These are phyloP conservation scores for Sugiyamaella americana DNA, from an alignment of 805 yeast species.

Conservation along the genomic window DNA sequence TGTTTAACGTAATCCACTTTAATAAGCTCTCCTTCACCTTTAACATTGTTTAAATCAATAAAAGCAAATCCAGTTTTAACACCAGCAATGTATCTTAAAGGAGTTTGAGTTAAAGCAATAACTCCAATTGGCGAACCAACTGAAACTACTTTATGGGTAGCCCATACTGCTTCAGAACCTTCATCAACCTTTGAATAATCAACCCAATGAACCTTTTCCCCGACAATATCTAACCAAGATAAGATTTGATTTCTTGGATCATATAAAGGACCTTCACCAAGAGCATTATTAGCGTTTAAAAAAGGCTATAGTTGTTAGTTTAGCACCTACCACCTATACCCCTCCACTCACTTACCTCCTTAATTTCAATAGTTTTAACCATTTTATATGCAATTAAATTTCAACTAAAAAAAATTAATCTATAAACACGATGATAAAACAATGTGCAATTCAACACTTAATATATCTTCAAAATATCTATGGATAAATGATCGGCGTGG, in stretches of 20 bases:
- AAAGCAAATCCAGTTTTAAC: slow-evolving; percentile 58
- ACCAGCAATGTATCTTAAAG: slow-evolving; percentile 54
- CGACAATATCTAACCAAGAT: slow-evolving; percentile 31
- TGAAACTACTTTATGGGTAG: slow-evolving; percentile 33
- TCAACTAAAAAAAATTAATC: too few species aligned
- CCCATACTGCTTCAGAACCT: slow-evolving; percentile 28
- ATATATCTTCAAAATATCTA: too few species aligned
- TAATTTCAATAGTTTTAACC: slow-evolving; percentile 6
- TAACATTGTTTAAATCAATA: slow-evolving; percentile 37
- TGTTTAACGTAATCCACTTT: slow-evolving; percentile 31
- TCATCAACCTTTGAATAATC: slow-evolving; percentile 13
- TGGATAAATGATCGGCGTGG: too few species aligned
- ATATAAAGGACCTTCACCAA: slow-evolving; percentile 32
- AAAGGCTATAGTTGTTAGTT: slow-evolving; percentile 15
- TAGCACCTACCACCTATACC: background rate
- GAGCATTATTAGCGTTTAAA: slow-evolving; percentile 19
- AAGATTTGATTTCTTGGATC: slow-evolving; percentile 26
- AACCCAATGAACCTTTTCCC: slow-evolving; percentile 22
- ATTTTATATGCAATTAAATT: too few species aligned
- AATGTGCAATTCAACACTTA: too few species aligned
- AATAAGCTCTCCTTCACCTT: slow-evolving; percentile 28
- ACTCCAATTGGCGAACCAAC: slow-evolving; percentile 57
- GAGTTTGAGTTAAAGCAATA: slow-evolving; percentile 52
- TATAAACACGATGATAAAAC: too few species aligned
- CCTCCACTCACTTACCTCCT: slow-evolving; percentile 1